phyloP scores from a whole-genome alignment of 2,329 filamentous ascomycete genomes.

The Colletotrichum acutatum region DNA sequence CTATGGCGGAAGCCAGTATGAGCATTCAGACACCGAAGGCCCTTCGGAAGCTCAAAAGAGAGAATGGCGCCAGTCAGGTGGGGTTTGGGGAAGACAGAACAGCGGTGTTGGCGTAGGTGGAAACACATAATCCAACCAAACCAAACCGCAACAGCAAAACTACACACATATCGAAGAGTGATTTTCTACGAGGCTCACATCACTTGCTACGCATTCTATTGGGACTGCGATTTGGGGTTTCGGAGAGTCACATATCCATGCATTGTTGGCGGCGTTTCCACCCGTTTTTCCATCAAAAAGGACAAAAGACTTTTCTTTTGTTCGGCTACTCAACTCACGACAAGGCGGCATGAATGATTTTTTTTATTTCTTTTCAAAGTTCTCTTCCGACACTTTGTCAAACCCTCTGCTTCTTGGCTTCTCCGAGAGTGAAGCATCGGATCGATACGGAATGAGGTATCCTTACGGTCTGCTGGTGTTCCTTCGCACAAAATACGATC shows the following conservation, averaged over 20 bases:
- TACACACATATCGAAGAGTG: constrained; percentile 11
- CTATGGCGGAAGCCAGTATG: constrained; percentile 53
- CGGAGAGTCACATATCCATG: constrained; percentile 40
- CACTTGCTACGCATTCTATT: constrained; percentile 31
- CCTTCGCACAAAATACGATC: constrained; percentile 2
- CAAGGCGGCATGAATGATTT: constrained; percentile 35
- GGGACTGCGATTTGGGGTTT: constrained; percentile 32
- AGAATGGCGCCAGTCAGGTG: constrained; percentile 68
- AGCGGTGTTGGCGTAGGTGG: constrained; percentile 62
- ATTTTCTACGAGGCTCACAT: constrained; percentile 5
- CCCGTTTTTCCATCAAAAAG: constrained; percentile 32
- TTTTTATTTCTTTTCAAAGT: constrained; percentile 33
- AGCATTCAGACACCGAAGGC: constrained; percentile 54
- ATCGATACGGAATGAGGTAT: constrained; percentile 6
- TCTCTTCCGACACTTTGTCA: constrained; percentile 27
- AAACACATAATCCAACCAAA: constrained; percentile 46
- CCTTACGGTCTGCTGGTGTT: constrained; percentile 35
- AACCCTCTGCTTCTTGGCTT: constrained; percentile 36
- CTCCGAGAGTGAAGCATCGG: constrained; percentile 29
- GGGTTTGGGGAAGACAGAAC: constrained; percentile 59
- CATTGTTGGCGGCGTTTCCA: constrained; percentile 51
- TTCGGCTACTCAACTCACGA: constrained; percentile 35
- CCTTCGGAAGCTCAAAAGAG: constrained; percentile 57
- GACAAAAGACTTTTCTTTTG: constrained; percentile 36
- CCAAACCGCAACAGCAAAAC: neutral